Evolutionary conservation across 495 filamentous ascomycete species (phyloP), one percentile per base, ranked within the genome.

Genomic region (Aspergillus leporis): DNA sequence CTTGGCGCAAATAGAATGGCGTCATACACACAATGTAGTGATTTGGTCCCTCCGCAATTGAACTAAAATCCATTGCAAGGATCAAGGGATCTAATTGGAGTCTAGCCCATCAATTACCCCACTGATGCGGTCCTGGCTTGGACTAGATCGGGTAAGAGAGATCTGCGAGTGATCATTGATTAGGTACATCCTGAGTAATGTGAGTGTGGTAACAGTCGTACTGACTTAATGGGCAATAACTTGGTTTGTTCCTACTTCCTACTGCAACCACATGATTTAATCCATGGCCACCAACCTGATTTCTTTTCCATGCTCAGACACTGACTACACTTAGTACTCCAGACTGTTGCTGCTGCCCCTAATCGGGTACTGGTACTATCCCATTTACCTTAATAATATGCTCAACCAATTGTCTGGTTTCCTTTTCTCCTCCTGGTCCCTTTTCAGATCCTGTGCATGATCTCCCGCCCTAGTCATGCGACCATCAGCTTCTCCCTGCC

Each of bases 371-470:
- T 3, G 3, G 16, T 5, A 16, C 38, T 14, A 5, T 3, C 3
- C 14, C 38, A 41, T n/a, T n/a, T 7, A 41, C 14, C 38, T 1
- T 5, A 41, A 41, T 41, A 41, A 41, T 41, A 41, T 41, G 38
- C 10, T 41, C 38, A n/a, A n/a, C 43, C 19, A 22, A 47, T 47
- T 47, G 43, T 47, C 21, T 46, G 16, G 6, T 13, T 31, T 56
- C 23, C n/a, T 18, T 40, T 21, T 55, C 32, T 55, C 34, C 41
- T 38, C 9, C 51, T 41, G n/a, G n/a, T 38, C 51, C 38, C 23
- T 55, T 25, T 36, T 32, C 28, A 22, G 22, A 13, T 30, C 43
- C 18, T 23, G 3, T 14, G 16, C 18, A n/a, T 12, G 21, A 22
- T 47, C 12, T 21, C 8, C 5, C 12, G 13, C 8, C 5, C 2